Evolutionary conservation across 345 rosid species (phyloP).

Genomic region (Camelina sativa): DNA sequence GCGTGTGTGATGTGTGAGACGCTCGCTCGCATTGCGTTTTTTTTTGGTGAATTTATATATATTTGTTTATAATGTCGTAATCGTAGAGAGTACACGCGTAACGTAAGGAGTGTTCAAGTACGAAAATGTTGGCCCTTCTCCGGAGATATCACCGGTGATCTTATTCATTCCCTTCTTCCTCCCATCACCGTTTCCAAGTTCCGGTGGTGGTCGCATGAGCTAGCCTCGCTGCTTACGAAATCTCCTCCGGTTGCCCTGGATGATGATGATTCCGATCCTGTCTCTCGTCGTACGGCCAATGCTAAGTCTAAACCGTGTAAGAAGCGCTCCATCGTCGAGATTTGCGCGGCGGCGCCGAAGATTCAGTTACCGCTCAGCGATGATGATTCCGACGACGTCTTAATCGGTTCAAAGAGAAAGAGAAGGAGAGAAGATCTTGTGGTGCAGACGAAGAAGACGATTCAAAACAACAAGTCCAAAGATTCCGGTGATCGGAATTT

Average conservation of each 20-base stretch:
- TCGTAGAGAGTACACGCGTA: conserved; percentile 57
- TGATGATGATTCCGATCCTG: conserved; percentile 7
- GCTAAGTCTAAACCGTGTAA: conserved; percentile 50
- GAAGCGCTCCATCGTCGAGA: conserved; percentile 61
- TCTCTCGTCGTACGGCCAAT: conserved; percentile 35
- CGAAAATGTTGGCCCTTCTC: conserved; percentile 70
- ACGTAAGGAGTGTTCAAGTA: conserved; percentile 52
- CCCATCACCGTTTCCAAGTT: conserved; percentile 59
- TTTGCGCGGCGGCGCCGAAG: conserved; percentile 56
- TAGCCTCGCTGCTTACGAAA: conserved; percentile 45
- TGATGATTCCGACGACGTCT: conserved; percentile 7
- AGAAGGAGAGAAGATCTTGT: conserved; percentile 25
- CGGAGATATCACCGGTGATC: conserved; percentile 29
- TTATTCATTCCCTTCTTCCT: conserved; percentile 52
- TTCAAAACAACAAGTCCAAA: conserved; percentile 10
- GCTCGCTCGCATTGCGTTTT: background rate
- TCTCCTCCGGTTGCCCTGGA: background rate
- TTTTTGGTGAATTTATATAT: background rate
- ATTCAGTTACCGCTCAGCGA: conserved; percentile 38
- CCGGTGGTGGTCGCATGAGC: conserved; percentile 78
- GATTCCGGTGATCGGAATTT: background rate
- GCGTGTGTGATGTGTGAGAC: background rate
- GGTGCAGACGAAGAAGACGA: conserved; percentile 30
- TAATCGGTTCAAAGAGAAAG: conserved; percentile 29
- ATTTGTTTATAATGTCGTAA: background rate